Evolutionary conservation across 768 basidiomycete species (phyloP).

Genomic region (Mycena metata): DNA sequence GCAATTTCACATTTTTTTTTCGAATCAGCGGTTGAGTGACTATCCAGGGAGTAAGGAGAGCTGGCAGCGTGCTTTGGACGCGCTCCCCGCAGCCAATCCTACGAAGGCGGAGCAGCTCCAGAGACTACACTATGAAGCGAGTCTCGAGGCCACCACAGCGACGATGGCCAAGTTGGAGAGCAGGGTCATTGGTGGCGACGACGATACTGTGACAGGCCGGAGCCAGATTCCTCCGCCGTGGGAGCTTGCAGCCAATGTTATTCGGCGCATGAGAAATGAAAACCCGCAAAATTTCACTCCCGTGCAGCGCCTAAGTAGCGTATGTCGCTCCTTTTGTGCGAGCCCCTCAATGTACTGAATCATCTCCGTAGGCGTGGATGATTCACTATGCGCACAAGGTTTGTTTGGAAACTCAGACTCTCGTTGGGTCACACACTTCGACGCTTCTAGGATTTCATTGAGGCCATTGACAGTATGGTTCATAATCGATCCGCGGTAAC

Average conservation of each 20-base stretch:
- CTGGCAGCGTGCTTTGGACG: constrained; percentile 37
- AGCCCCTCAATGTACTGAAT: not conserved
- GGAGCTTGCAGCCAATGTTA: constrained; percentile 32
- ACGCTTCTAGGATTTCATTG: constrained; percentile 25
- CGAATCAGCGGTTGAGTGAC: constrained; percentile 22
- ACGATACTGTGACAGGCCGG: not conserved
- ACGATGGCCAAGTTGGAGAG: constrained; percentile 6
- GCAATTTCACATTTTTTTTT: not conserved
- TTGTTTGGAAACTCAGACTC: not conserved
- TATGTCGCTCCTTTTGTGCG: not conserved
- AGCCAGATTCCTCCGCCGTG: constrained; percentile 36
- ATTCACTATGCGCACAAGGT: constrained; percentile 38
- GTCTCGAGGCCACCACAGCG: constrained; percentile 19
- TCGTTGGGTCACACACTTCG: not conserved
- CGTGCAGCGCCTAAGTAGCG: constrained; percentile 17
- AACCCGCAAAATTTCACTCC: constrained; percentile 12
- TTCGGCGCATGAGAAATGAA: constrained; percentile 21
- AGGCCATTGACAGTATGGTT: constrained; percentile 26
- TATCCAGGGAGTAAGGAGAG: constrained; percentile 10
- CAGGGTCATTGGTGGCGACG: not conserved
- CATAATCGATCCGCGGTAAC: not conserved
- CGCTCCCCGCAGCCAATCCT: constrained; percentile 23
- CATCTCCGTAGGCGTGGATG: constrained; percentile 38
- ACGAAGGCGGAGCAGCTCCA: constrained; percentile 26
- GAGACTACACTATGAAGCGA: constrained; percentile 34